These are phyloP conservation scores for Trichoderma virens DNA, from an alignment of 495 filamentous ascomycete species.

Conservation along the genomic window DNA sequence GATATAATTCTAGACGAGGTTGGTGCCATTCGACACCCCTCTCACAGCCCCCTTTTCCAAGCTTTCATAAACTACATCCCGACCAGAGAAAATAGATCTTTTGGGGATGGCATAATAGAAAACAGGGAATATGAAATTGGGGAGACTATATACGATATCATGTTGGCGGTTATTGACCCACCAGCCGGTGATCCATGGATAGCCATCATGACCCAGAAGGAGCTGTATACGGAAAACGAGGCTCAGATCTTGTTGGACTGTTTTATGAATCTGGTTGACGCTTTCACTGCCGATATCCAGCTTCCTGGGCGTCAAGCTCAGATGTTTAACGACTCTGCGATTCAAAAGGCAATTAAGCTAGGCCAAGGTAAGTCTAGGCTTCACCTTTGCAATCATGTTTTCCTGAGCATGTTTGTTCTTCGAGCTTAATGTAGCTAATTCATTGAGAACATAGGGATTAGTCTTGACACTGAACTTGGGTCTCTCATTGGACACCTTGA, in stretches of 20 bases:
- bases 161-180: constrained; percentile 19
- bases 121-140: constrained; percentile 16
- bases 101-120: constrained; percentile 22
- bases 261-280: constrained; percentile 24
- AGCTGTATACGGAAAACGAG: constrained; percentile 15
- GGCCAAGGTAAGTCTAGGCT: constrained; percentile 14
- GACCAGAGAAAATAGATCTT: constrained; percentile 15
- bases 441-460: background rate
- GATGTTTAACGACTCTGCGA: constrained; percentile 10
- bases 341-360: constrained; percentile 15
- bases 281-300: constrained; percentile 7
- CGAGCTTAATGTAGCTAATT: too few relatives aligned
- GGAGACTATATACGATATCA: constrained; percentile 23
- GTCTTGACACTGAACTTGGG: constrained; percentile 7
- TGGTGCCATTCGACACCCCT: constrained; percentile 17
- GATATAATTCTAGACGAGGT: constrained; percentile 22
- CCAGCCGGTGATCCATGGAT: constrained; percentile 12
- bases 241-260: constrained; percentile 19
- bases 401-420: too few relatives aligned
- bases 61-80: constrained; percentile 26
- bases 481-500: constrained; percentile 11
- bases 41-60: constrained; percentile 18
- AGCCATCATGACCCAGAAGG: constrained; percentile 15
- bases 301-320: background rate
- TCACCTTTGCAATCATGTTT: too few relatives aligned